These are phyloP conservation scores for maize (Zea mays) DNA, from an alignment of 176 grass and related monocot genomes.

Conservation along the genomic window Zm-B73-REFERENCE-NAM-5.0 NC_050105.1:147250501-147251000, in stretches of 20 bases:
- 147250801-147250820: conserved; percentile 23
- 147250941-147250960: conserved; percentile 5
- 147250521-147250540: conserved; percentile 63
- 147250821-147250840: neutral
- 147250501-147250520: conserved; percentile 53
- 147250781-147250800: conserved; percentile 41
- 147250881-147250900: conserved; percentile 29
- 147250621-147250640: conserved; percentile 41
- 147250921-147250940: neutral
- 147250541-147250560: conserved; percentile 58
- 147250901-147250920: conserved; percentile 24
- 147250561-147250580: conserved; percentile 53
- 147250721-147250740: neutral
- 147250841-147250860: neutral
- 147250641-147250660: conserved; percentile 46
- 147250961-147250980: neutral
- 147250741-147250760: neutral
- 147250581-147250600: conserved; percentile 43
- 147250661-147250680: conserved; percentile 48
- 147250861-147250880: conserved; percentile 23
- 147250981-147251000: conserved; percentile 42
- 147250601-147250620: conserved; percentile 48
- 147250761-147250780: conserved; percentile 33
- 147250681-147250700: conserved; percentile 50
- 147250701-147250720: conserved; percentile 48